These are phyloP conservation scores for Eutrema yunnanense DNA, from an alignment of 345 rosid genomes.

Conservation along the genomic window DNA sequence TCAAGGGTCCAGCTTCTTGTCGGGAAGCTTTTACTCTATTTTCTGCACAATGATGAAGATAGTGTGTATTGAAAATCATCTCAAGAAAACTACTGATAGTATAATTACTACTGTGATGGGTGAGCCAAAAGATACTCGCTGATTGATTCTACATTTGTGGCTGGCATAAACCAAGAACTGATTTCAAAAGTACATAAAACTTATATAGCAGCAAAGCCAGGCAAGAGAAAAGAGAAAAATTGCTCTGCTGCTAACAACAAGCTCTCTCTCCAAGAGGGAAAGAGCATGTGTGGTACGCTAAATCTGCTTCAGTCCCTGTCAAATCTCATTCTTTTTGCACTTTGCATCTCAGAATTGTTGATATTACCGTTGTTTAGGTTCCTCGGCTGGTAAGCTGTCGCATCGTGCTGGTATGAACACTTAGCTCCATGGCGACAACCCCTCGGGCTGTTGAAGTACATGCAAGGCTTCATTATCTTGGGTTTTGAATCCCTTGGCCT, in stretches of 20 bases:
- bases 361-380: slow-evolving; percentile 24
- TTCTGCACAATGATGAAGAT: neutral
- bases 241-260: slow-evolving; percentile 16
- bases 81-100: neutral
- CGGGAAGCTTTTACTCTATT: neutral
- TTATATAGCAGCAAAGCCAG: slow-evolving; percentile 25
- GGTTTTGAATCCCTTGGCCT: slow-evolving; percentile 47
- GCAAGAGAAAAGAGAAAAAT: neutral
- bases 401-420: slow-evolving; percentile 79
- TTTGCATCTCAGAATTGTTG: slow-evolving; percentile 46
- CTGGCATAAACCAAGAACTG: neutral
- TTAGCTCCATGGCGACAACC: slow-evolving; percentile 91
- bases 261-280: slow-evolving; percentile 11
- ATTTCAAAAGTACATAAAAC: slow-evolving; percentile 3
- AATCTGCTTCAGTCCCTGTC: slow-evolving; percentile 76
- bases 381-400: slow-evolving; percentile 46
- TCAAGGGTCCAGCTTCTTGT: neutral
- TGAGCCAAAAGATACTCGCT: neutral
- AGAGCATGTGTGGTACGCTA: slow-evolving; percentile 20
- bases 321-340: slow-evolving; percentile 82
- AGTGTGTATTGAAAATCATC: neutral
- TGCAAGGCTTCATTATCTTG: slow-evolving; percentile 86
- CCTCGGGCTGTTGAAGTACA: slow-evolving; percentile 78
- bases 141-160: slow-evolving; percentile 9
- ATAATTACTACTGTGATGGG: neutral